Evolutionary conservation across 306 rosid species (phyloP).

Genomic region (Begonia peltatifolia): DNA sequence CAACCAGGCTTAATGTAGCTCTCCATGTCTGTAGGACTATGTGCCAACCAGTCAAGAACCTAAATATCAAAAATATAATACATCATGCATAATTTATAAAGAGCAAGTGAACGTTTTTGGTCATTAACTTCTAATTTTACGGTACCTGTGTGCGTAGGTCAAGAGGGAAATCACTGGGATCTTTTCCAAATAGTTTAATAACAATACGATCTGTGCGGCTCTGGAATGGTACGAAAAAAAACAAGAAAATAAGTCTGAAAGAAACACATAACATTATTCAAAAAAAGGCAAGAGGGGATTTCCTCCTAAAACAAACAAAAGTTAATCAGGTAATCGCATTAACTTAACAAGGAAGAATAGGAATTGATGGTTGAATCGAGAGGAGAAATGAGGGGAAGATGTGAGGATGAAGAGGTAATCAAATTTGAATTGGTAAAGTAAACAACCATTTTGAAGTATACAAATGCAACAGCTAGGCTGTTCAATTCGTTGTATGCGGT

Average conservation of each 20-base stretch:
- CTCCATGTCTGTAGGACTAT: constrained; percentile 66
- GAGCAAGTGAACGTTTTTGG: constrained; percentile 6
- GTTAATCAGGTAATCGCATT: too few relatives aligned
- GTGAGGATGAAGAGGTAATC: too few relatives aligned
- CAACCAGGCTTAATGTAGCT: constrained; percentile 88
- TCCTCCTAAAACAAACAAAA: neutral
- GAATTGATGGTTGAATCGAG: too few relatives aligned
- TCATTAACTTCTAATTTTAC: constrained; percentile 8
- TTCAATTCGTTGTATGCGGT: too few relatives aligned
- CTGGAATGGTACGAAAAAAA: constrained; percentile 29
- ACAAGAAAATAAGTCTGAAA: neutral
- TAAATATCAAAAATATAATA: constrained; percentile 10
- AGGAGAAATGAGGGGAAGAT: too few relatives aligned
- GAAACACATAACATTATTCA: neutral
- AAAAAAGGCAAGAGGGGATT: neutral
- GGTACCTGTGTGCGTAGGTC: constrained; percentile 64
- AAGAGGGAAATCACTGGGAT: constrained; percentile 66
- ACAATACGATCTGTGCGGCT: constrained; percentile 83
- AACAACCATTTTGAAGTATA: too few relatives aligned
- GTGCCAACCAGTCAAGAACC: constrained; percentile 69
- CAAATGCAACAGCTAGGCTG: too few relatives aligned
- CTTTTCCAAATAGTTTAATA: constrained; percentile 86
- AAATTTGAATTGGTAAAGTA: too few relatives aligned
- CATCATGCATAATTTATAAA: neutral
- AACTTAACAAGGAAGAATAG: too few relatives aligned